Conservation (phyloP, 768 basidiomycete genomes). For the Dioszegia crocea region DNA sequence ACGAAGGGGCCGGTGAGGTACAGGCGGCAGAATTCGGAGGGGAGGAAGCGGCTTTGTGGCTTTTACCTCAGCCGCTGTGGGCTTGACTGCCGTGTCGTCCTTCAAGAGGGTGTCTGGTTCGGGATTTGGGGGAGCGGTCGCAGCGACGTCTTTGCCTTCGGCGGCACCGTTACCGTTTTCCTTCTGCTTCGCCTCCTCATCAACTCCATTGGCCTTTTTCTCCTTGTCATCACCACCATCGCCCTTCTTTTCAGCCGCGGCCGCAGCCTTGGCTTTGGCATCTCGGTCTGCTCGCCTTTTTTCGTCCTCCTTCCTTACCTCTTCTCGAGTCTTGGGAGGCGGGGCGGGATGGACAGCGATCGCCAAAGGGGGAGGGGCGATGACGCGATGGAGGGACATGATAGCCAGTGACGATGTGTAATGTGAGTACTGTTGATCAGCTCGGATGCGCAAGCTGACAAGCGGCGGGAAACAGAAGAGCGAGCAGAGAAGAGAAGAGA, state of each 20-base stretch:
- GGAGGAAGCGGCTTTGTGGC: slow-evolving; percentile 16
- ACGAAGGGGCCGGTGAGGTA: slow-evolving; percentile 24
- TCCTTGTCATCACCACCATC: slow-evolving; percentile 10
- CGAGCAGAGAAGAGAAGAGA: no score
- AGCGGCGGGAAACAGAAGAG: no score
- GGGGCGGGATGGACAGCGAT: slow-evolving; percentile 35
- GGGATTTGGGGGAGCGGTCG: neutral
- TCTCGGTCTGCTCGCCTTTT: slow-evolving; percentile 4
- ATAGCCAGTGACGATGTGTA: neutral
- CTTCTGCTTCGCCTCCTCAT: slow-evolving; percentile 8
- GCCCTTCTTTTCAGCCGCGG: slow-evolving; percentile 11
- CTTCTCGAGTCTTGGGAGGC: slow-evolving; percentile 17
- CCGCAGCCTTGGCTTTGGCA: slow-evolving; percentile 13
- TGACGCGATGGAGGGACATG: slow-evolving; percentile 39
- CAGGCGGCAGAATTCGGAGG: slow-evolving; percentile 23
- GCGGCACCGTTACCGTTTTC: neutral
- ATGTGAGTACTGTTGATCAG: neutral
- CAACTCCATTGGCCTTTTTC: slow-evolving; percentile 1
- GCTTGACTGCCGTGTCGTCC: slow-evolving; percentile 1
- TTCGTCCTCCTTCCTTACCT: slow-evolving; percentile 9
- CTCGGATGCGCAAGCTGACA: neutral
- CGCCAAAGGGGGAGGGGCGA: slow-evolving; percentile 39
- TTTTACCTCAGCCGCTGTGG: neutral
- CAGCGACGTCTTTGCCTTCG: slow-evolving; percentile 1
- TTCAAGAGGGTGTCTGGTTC: slow-evolving; percentile 7